These are phyloP conservation scores for Colletotrichum shisoi DNA, from an alignment of 2,329 filamentous ascomycete species.

Conservation along the genomic window DNA sequence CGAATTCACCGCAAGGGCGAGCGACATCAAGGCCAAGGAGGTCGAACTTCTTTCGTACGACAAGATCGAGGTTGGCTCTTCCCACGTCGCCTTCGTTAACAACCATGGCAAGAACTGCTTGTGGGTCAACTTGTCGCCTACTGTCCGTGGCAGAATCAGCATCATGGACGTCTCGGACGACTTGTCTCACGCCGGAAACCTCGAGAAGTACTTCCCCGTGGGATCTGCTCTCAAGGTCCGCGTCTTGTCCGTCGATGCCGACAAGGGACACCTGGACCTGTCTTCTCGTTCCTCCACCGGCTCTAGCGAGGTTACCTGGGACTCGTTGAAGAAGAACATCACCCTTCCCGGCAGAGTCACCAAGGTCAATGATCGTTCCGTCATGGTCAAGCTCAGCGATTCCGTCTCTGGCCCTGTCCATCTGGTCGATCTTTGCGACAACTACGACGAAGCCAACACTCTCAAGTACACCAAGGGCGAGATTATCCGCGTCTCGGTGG, in stretches of 20 bases:
- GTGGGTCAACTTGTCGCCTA: slow-evolving; percentile 91
- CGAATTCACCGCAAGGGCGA: slow-evolving; percentile 84
- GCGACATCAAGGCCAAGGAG: slow-evolving; percentile 61
- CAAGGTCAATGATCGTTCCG: slow-evolving; percentile 81
- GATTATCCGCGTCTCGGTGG: slow-evolving; percentile 84
- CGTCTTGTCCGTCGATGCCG: slow-evolving; percentile 76
- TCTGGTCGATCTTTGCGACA: slow-evolving; percentile 83
- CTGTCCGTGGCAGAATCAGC: slow-evolving; percentile 82
- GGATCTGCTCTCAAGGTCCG: slow-evolving; percentile 87
- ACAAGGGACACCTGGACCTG: slow-evolving; percentile 80
- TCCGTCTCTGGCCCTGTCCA: slow-evolving; percentile 80
- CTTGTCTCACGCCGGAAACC: slow-evolving; percentile 76
- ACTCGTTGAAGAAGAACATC: slow-evolving; percentile 78
- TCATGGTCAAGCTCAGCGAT: slow-evolving; percentile 87
- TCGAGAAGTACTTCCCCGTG: slow-evolving; percentile 82
- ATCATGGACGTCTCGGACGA: slow-evolving; percentile 89
- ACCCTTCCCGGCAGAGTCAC: slow-evolving; percentile 84
- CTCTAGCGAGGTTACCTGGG: slow-evolving; percentile 68
- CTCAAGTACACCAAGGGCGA: slow-evolving; percentile 82
- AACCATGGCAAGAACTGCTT: slow-evolving; percentile 81
- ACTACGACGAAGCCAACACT: slow-evolving; percentile 82
- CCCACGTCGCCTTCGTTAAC: slow-evolving; percentile 86
- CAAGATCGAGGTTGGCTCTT: slow-evolving; percentile 74
- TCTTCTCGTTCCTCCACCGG: slow-evolving; percentile 73
- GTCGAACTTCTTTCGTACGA: slow-evolving; percentile 70